phyloP scores from a whole-genome alignment of 2,329 filamentous ascomycete genomes.

The Xylaria sp. region DNA sequence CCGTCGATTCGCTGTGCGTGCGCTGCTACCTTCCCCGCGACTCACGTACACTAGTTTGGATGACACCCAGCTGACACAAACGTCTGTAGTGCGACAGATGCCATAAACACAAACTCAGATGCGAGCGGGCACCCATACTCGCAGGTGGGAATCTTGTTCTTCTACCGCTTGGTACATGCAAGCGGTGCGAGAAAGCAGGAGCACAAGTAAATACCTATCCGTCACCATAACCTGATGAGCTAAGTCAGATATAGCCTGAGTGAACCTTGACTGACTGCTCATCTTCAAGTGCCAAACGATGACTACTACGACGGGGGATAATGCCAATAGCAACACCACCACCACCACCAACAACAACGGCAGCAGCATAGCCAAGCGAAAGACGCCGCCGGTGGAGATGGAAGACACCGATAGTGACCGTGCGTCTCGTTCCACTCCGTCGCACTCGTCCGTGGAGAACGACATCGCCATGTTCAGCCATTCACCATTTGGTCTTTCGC shows the following conservation, averaged over 20 bases:
- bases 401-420: neutral
- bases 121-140: neutral
- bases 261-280: neutral
- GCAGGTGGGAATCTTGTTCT: neutral
- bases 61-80: neutral
- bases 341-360: no score
- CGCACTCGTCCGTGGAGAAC: neutral
- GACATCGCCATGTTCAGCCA: neutral
- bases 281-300: neutral
- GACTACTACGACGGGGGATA: neutral
- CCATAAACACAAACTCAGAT: neutral
- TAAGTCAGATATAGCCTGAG: neutral
- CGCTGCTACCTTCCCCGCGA: no score
- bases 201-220: neutral
- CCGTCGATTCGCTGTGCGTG: neutral
- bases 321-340: no score
- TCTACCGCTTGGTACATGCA: neutral
- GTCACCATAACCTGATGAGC: no score
- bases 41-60: neutral
- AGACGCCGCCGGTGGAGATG: neutral
- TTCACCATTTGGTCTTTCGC: neutral
- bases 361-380: neutral
- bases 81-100: conserved; percentile 1
- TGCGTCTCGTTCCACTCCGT: no score
- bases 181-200: neutral